These are phyloP conservation scores for Macadamia integrifolia DNA, from an alignment of 164 flowering plant genomes.

Conservation along the genomic window DNA sequence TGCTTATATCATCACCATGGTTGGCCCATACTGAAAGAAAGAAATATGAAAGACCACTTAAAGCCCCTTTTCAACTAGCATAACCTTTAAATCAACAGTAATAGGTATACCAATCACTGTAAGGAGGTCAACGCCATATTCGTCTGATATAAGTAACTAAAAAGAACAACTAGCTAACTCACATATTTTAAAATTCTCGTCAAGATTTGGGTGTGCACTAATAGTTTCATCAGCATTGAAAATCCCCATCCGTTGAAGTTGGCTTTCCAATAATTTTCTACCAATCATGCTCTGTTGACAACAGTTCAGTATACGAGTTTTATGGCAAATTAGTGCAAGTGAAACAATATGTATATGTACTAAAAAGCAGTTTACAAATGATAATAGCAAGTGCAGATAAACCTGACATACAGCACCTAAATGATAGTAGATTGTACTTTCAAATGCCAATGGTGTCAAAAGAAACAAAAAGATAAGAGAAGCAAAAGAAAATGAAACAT, in stretches of 20 bases:
- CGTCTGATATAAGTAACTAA: no score
- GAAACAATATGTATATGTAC: not conserved
- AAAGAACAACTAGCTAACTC: constrained; percentile 21
- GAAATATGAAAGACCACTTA: constrained; percentile 4
- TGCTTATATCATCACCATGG: constrained; percentile 97
- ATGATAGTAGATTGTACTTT: no score
- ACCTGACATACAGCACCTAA: no score
- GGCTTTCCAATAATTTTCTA: constrained; percentile 72
- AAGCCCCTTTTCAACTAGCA: no score
- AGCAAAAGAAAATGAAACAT: no score
- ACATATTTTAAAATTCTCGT: constrained; percentile 77
- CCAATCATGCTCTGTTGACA: constrained; percentile 87
- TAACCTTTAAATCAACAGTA: no score
- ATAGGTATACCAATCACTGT: no score
- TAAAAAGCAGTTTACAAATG: not conserved
- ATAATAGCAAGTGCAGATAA: not conserved
- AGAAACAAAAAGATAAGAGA: no score
- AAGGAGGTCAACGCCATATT: no score
- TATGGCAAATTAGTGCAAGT: not conserved
- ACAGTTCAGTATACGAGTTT: constrained; percentile 1
- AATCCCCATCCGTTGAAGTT: constrained; percentile 75
- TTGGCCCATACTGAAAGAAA: constrained; percentile 82
- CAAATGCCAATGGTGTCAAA: no score
- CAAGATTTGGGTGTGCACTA: constrained; percentile 60
- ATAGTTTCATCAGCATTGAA: constrained; percentile 75